phyloP scores from a whole-genome alignment of 352 stramenopile species.

The Pseudoperonospora humuli region DNA sequence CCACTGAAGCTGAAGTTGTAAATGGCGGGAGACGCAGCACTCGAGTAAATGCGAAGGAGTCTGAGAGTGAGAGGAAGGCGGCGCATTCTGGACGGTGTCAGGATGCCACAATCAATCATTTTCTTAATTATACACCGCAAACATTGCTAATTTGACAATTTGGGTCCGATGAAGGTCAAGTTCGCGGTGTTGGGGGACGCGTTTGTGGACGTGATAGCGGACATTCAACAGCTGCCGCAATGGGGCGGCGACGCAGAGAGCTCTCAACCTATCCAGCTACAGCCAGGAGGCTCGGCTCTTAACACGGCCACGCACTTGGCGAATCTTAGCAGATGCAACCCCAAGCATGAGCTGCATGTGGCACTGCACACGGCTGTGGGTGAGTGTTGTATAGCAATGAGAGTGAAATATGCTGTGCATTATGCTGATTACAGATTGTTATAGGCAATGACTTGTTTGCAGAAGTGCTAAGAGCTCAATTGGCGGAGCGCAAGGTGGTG shows the following conservation, averaged over 20 bases:
- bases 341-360: slow-evolving; percentile 26
- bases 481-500: slow-evolving; percentile 27
- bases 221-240: slow-evolving; percentile 62
- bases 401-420: neutral
- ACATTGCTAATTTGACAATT: neutral
- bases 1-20: slow-evolving; percentile 75
- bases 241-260: slow-evolving; percentile 77
- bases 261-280: slow-evolving; percentile 55
- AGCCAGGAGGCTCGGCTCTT: slow-evolving; percentile 71
- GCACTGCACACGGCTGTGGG: slow-evolving; percentile 57
- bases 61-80: neutral
- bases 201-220: slow-evolving; percentile 67
- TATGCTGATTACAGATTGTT: neutral
- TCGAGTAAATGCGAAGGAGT: slow-evolving; percentile 3
- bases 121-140: neutral
- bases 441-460: slow-evolving; percentile 41
- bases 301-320: slow-evolving; percentile 80
- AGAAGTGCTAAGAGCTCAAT: slow-evolving; percentile 38
- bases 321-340: slow-evolving; percentile 32
- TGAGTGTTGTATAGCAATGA: neutral
- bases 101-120: neutral
- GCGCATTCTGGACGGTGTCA: neutral
- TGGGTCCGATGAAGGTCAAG: slow-evolving; percentile 25
- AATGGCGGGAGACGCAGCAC: slow-evolving; percentile 1
- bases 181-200: slow-evolving; percentile 56